Base-by-base conservation (phyloP, 2,329 filamentous ascomycete genomes). In the Cyclaneusma minus region DNA sequence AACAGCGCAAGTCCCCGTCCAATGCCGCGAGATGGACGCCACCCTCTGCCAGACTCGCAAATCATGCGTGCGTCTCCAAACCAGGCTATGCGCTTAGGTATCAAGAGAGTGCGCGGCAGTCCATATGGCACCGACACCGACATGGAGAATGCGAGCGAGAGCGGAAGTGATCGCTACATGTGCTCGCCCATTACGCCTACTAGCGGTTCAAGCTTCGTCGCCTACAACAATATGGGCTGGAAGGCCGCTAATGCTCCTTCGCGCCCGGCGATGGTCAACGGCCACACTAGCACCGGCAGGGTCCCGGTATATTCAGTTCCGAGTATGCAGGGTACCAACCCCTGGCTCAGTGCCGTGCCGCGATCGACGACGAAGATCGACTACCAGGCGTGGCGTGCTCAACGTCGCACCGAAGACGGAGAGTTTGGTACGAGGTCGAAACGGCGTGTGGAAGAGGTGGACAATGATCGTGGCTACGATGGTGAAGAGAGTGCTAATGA, bases 281-380 rank as follows among this genome's bases (percentile, higher is more conserved):
- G 28, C 13, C 42, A 42, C 27, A 36, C 38, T 0, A 35, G 31
- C 2, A 39, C 44, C 17, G 35, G 37, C 16, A 29, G 41, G 11
- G 24, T 25, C 4, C 7, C 24, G 4, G 20, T 22, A 7, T 22
- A 29, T 16, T 16, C 25, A 6, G 29, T 26, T 14, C 30, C 33
- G 7, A 34, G 30, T 5, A 19, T 26, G 10, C 13, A 9, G 10
- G 13, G 14, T n/a, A 31, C 53, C 3, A 56, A 52, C 29, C 57
- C 56, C 4, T 50, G 52, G 39, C 47, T 61, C 6, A 60, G 53
- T 32, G 56, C 56, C 8, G 51, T 61, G 16, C 58, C 58, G 5
- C 48, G 56, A 12, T 52, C 52, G 33, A n/a, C n/a, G 10, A 8
- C 7, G 10, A 15, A 12, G 35, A 34, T 2, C 35, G 36, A 6